These are phyloP conservation scores for Crithidia bombi DNA, from an alignment of 208 protist genomes.

Conservation along the genomic window DNA sequence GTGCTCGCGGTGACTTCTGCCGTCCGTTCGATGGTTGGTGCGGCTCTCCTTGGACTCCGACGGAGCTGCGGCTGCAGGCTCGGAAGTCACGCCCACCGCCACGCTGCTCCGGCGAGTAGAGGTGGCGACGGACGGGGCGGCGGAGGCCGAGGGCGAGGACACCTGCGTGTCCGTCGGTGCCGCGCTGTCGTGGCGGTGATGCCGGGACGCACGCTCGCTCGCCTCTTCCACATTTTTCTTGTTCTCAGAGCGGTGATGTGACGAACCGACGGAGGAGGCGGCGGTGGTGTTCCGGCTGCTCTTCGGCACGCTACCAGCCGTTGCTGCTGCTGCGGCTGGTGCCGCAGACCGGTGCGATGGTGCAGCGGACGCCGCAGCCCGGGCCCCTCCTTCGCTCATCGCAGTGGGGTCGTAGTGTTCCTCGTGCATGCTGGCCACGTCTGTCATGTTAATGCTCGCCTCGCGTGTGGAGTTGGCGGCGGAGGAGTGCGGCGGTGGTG, in stretches of 20 bases:
- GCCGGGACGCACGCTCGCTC: no score
- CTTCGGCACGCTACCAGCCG: not conserved
- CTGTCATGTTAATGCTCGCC: constrained; percentile 13
- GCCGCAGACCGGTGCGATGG: constrained; percentile 3
- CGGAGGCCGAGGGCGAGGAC: not conserved
- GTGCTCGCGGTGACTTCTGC: not conserved
- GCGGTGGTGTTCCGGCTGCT: not conserved
- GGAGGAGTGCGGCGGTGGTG: not conserved
- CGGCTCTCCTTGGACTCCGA: not conserved
- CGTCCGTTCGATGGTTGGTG: constrained; percentile 8
- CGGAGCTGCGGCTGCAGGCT: not conserved
- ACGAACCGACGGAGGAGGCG: not conserved
- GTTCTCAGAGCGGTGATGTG: no score
- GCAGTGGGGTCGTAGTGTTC: constrained; percentile 9
- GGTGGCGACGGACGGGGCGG: not conserved
- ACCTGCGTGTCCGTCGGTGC: no score
- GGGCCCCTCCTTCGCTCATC: not conserved
- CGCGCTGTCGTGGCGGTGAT: no score
- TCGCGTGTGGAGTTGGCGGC: not conserved
- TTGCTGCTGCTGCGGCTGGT: not conserved
- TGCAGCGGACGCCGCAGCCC: not conserved
- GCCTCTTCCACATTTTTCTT: no score
- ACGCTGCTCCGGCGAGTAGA: not conserved
- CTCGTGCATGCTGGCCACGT: constrained; percentile 7
- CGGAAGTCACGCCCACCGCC: not conserved